phyloP scores from a whole-genome alignment of 1,284 basidiomycete genomes.

The Irpex rosettiformis region DNA sequence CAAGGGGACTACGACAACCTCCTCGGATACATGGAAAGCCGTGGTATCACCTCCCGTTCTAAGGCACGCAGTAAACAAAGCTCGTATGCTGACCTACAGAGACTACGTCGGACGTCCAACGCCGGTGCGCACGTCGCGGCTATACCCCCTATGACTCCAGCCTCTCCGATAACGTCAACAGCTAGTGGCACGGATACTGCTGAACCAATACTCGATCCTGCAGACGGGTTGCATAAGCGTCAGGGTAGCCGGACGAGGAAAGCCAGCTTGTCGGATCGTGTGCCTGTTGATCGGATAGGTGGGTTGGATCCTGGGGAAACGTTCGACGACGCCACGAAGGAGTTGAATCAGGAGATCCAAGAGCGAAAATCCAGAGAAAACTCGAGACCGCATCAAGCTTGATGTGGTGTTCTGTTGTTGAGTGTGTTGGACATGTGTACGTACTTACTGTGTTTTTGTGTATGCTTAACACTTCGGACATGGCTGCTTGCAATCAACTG shows the following conservation, averaged over 20 bases:
- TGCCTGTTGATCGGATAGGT: constrained; percentile 62
- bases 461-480: background rate
- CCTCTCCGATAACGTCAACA: background rate
- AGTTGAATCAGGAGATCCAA: constrained; percentile 61
- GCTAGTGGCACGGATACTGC: background rate
- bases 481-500: background rate
- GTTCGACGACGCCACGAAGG: constrained; percentile 53
- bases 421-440: background rate
- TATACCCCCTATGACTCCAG: background rate
- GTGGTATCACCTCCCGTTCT: constrained; percentile 22
- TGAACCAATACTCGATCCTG: background rate
- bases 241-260: constrained; percentile 49
- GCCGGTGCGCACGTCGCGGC: background rate
- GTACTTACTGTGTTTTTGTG: background rate
- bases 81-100: constrained; percentile 78
- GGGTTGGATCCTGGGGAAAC: constrained; percentile 48
- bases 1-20: constrained; percentile 77
- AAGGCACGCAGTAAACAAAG: constrained; percentile 59
- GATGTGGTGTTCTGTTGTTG: background rate
- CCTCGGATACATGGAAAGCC: constrained; percentile 56
- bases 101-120: constrained; percentile 42
- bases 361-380: constrained; percentile 27
- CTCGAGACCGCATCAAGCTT: background rate
- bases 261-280: constrained; percentile 58
- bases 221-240: constrained; percentile 43